Base-by-base conservation (phyloP, 805 yeast species). In the Teunomyces aglyptinius region DNA sequence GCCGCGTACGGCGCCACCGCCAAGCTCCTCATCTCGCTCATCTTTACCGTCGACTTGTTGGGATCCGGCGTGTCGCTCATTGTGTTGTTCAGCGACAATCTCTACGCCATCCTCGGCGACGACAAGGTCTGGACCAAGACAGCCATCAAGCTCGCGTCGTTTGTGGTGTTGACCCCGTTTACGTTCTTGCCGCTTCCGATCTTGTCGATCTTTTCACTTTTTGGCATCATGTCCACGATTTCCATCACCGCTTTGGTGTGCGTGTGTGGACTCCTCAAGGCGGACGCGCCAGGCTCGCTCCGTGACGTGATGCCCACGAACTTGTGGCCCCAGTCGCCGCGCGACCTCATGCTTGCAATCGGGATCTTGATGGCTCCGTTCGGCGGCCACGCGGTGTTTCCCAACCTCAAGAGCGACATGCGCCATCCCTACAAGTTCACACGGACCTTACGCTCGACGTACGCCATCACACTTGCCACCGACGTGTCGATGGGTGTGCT, bases 301-400 rank as follows among this genome's bases (percentile, higher is more conserved):
- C 51, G 67, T n/a, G 63, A 65, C 38, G 76, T 76, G 29, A 80
- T 81, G 59, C 62, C 67, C 19, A 68, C 74, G 1, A 52, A 58
- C 32, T 45, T 63, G 38, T 68, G 67, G 61, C 77, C 77, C 2
- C 22, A 51, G 10, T 49, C 60, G 15, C 38, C 60, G 22, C 55
- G 64, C 5, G 68, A 71, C 42, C 52, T 82, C 7, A 58, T 79
- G 7, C 63, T 81, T 29, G 76, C 85, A 1, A 68, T 82, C 41
- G 88, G 88, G 10, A 82, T 83, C 44, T 75, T 82, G 49, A 75
- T 83, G 75, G 85, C 91, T 3, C 91, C 92, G 1, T 87, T 86
- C 72, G 90, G 94, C 5, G 92, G 94, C 0, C 94, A 87, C 65
- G 89, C 94, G 4, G 79, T 87, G 20, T 87, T 86, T 57, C 94